Conservation (phyloP, 495 filamentous ascomycete species). For the Halenospora varia region DNA sequence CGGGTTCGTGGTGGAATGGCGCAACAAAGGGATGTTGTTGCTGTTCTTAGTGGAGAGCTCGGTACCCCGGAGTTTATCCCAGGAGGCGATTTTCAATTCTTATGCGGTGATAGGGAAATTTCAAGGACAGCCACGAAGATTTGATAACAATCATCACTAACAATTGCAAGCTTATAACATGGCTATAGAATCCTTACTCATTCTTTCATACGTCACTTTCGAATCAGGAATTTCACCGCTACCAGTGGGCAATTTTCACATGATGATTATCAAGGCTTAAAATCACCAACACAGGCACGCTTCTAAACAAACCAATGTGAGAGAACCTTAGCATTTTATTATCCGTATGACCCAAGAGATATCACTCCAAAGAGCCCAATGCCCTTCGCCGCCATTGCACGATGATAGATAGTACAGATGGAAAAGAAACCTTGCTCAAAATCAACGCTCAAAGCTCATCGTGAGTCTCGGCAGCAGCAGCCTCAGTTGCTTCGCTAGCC, state of each 20-base stretch:
- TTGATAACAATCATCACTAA: too few species aligned
- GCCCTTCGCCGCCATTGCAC: conserved; percentile 2
- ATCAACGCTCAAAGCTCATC: conserved; percentile 59
- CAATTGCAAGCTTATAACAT: too few species aligned
- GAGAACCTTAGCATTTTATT: not conserved
- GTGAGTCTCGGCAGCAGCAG: conserved; percentile 44
- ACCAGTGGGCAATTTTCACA: too few species aligned
- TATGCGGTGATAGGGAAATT: not conserved
- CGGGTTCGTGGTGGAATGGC: conserved; percentile 9
- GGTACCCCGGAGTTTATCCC: not conserved
- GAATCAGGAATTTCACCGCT: too few species aligned
- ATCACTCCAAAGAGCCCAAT: conserved; percentile 14
- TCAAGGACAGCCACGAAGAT: too few species aligned
- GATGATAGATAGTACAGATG: conserved; percentile 24
- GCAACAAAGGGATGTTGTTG: not conserved
- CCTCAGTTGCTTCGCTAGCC: conserved; percentile 36
- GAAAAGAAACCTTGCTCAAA: conserved; percentile 7
- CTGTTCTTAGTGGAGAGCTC: not conserved
- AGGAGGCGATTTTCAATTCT: not conserved
- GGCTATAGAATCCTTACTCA: too few species aligned
- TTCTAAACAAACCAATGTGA: not conserved
- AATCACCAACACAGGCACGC: not conserved
- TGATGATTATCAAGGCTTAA: too few species aligned
- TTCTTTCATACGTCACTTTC: too few species aligned
- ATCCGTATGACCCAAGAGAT: conserved; percentile 4